A percentile compares a stretch with the other conserved stretches of the same genome.
Conservation (phyloP, 2,329 filamentous ascomycete genomes). For the Lecanicillium sp. region DNA sequence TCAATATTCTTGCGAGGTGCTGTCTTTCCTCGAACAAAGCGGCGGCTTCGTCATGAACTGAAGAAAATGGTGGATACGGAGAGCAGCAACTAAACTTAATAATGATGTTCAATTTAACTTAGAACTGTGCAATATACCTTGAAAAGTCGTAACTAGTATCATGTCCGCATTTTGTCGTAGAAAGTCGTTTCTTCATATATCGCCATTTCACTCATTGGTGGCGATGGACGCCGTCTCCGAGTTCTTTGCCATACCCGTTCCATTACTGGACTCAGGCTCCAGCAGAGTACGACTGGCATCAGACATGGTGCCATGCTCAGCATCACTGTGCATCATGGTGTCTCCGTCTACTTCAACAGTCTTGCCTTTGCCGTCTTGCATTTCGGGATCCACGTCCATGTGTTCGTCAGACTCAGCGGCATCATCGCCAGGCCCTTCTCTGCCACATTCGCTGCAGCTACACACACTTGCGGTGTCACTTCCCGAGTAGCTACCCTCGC, state of each 20-base stretch:
- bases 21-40: too few species aligned
- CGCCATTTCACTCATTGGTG: slow-evolving; percentile 21
- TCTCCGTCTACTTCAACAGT: background rate
- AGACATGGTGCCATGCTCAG: slow-evolving; percentile 15
- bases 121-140: too few species aligned
- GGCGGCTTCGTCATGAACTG: too few species aligned
- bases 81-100: too few species aligned
- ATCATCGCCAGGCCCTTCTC: slow-evolving; percentile 12
- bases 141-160: too few species aligned
- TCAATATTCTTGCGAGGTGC: too few species aligned
- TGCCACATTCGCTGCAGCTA: slow-evolving; percentile 31
- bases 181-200: slow-evolving; percentile 2
- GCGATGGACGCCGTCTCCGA: slow-evolving; percentile 30
- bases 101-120: too few species aligned
- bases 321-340: slow-evolving; percentile 4
- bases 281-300: slow-evolving; percentile 30
- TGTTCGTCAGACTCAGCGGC: slow-evolving; percentile 13
- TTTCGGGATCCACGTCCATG: slow-evolving; percentile 11
- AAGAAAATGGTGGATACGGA: too few species aligned
- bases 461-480: slow-evolving; percentile 14
- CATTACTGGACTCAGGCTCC: slow-evolving; percentile 27
- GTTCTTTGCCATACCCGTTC: slow-evolving; percentile 23
- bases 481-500: slow-evolving; percentile 12
- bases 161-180: too few species aligned
- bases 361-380: slow-evolving; percentile 11